Percentiles rank a stretch among this genome's conserved stretches.
Conservation (phyloP, 116 monocot genomes). For the Zostera marina region DNA sequence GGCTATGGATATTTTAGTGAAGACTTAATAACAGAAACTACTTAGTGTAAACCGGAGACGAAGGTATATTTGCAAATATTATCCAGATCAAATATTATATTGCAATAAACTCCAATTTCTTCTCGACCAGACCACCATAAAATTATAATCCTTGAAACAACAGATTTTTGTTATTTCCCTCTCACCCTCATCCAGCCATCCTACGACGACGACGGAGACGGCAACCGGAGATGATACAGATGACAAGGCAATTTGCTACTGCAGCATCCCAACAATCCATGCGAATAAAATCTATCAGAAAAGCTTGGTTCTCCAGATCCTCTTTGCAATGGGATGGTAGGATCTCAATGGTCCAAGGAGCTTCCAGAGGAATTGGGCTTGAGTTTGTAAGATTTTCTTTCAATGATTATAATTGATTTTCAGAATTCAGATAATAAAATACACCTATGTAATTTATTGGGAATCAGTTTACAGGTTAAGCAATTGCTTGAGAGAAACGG, state of each 20-base stretch:
- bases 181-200: too few relatives aligned
- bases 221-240: neutral
- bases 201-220: too few relatives aligned
- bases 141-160: too few relatives aligned
- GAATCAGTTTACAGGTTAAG: slow-evolving; percentile 41
- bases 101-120: too few relatives aligned
- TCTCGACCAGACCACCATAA: too few relatives aligned
- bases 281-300: slow-evolving; percentile 17
- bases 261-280: slow-evolving; percentile 3
- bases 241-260: slow-evolving; percentile 6
- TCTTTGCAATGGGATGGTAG: slow-evolving; percentile 29
- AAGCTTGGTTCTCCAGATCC: slow-evolving; percentile 17
- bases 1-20: too few relatives aligned
- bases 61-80: too few relatives aligned
- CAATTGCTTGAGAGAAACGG: slow-evolving; percentile 49
- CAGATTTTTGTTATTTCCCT: too few relatives aligned
- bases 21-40: too few relatives aligned
- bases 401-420: neutral
- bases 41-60: too few relatives aligned
- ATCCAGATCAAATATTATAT: too few relatives aligned
- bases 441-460: neutral
- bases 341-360: slow-evolving; percentile 88
- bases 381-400: slow-evolving; percentile 43
- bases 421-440: neutral
- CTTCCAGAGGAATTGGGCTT: slow-evolving; percentile 92